Evolutionary conservation across 2,329 filamentous ascomycete genomes (phyloP).

Genomic region (Aspergillus latus): DNA sequence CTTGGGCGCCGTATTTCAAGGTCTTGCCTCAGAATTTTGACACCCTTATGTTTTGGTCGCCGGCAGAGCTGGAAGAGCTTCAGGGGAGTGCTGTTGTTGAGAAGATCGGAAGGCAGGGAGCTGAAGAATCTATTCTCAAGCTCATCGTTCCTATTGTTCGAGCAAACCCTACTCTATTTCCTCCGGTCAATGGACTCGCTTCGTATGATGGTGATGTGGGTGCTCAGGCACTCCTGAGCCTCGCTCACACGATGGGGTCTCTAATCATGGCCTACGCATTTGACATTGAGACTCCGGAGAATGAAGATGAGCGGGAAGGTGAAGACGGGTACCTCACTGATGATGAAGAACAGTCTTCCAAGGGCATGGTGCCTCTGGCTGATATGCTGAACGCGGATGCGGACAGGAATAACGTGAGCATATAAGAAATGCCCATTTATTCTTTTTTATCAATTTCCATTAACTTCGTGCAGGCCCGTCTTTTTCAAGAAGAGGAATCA

Average conservation of each 20-base stretch:
- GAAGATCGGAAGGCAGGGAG: conserved; percentile 73
- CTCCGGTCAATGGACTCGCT: conserved; percentile 38
- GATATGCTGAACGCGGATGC: conserved; percentile 89
- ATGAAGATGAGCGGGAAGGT: conserved; percentile 53
- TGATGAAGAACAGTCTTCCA: conserved; percentile 64
- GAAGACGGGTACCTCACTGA: conserved; percentile 56
- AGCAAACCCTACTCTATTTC: conserved; percentile 45
- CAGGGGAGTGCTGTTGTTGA: conserved; percentile 73
- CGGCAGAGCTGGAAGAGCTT: conserved; percentile 67
- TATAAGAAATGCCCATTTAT: neutral
- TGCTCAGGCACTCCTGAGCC: conserved; percentile 50
- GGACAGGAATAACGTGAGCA: conserved; percentile 70
- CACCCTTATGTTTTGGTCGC: conserved; percentile 87
- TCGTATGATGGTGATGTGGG: conserved; percentile 42
- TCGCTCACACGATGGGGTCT: conserved; percentile 79
- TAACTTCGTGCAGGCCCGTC: conserved; percentile 48
- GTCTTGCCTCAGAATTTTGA: conserved; percentile 72
- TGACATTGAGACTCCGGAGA: conserved; percentile 65
- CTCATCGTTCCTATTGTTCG: conserved; percentile 55
- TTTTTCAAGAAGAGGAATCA: conserved; percentile 59
- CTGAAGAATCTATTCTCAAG: conserved; percentile 67
- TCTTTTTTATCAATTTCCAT: neutral
- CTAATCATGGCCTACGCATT: conserved; percentile 93
- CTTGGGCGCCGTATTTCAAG: conserved; percentile 76
- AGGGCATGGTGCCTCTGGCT: conserved; percentile 89